Evolutionary conservation across 768 basidiomycete genomes (phyloP), one percentile per base, ranked within the genome.

Genomic region (Psilocybe azurescens): DNA sequence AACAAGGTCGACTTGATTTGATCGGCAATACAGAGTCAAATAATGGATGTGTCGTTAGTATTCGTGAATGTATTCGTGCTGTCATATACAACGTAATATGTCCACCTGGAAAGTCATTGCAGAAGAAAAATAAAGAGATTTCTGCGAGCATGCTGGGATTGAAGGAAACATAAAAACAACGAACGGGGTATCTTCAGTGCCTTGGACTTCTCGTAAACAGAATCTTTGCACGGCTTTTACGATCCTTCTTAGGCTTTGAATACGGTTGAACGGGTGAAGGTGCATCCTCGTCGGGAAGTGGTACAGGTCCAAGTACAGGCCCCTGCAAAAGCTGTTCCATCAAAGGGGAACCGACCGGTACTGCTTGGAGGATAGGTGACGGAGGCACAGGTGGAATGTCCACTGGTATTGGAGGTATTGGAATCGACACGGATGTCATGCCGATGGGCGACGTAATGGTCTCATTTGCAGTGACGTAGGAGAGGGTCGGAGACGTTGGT

Each of bases 291-390:
- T 68, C 69, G 60, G 72, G 72, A 18, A 73, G 65, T 6, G 69
- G 66, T 32, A 71, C 67, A 52, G 67, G 66, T 24, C 44, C 44
- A 9, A 73, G 60, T 13, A 69, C 44, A 13, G 67, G 68, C 9
- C 72, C 69, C 33, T 64, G 60, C 33, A 73, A 53, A 2, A 73
- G 60, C 61, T 70, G 61, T 10, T 66, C 56, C 55, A 67, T 65
- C 16, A 73, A 56, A 41, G 64, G 63, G 24, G 70, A 70, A n/a
- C 67, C 67, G 3, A 68, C 32, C 3, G 65, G 63, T 0, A 71
- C 70, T 0, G 41, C 55, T n/a, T 56, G 41, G 53, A 55, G 52
- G 13, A 52, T 55, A 16, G 66, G 66, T 29, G 32, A 33, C 6
- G 52, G 52, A 16, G 66, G 59, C 4, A 61, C 49, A n/a, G 65